phyloP scores from a whole-genome alignment of 1,284 basidiomycete genomes.

The Leccinum pseudoinsigne region DNA sequence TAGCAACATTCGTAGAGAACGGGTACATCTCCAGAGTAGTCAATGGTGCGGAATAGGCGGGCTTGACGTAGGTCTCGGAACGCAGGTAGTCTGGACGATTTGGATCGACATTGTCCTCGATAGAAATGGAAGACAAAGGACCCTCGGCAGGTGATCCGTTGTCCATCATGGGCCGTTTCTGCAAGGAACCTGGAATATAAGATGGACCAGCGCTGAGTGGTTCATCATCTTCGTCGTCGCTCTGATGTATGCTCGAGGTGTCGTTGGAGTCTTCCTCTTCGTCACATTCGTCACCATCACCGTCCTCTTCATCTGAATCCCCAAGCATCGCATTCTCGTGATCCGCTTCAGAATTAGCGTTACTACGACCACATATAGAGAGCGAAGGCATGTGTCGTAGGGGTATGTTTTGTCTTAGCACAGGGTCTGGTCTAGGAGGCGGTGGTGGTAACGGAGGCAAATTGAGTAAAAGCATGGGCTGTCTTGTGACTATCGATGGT shows the following conservation, averaged over 20 bases:
- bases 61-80: constrained; percentile 22
- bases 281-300: constrained; percentile 6
- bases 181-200: constrained; percentile 10
- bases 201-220: constrained; percentile 24
- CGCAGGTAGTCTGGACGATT: constrained; percentile 31
- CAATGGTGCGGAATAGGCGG: constrained; percentile 10
- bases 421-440: constrained; percentile 19
- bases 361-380: constrained; percentile 43
- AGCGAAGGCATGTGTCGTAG: constrained; percentile 52
- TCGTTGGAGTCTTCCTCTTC: constrained; percentile 31
- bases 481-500: constrained; percentile 31
- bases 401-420: constrained; percentile 26
- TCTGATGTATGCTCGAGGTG: constrained; percentile 33
- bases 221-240: constrained; percentile 35
- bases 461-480: constrained; percentile 32
- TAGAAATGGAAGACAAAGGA: constrained; percentile 6
- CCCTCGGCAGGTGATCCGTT: constrained; percentile 5
- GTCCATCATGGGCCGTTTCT: constrained; percentile 18
- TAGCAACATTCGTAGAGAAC: constrained; percentile 19
- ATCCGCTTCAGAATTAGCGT: constrained; percentile 36
- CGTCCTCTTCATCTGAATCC: constrained; percentile 39
- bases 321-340: constrained; percentile 40
- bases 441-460: constrained; percentile 21
- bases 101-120: constrained; percentile 6
- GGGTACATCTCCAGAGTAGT: constrained; percentile 13